Evolutionary conservation across 495 filamentous ascomycete species (phyloP).

Genomic region (Viridothelium virens): DNA sequence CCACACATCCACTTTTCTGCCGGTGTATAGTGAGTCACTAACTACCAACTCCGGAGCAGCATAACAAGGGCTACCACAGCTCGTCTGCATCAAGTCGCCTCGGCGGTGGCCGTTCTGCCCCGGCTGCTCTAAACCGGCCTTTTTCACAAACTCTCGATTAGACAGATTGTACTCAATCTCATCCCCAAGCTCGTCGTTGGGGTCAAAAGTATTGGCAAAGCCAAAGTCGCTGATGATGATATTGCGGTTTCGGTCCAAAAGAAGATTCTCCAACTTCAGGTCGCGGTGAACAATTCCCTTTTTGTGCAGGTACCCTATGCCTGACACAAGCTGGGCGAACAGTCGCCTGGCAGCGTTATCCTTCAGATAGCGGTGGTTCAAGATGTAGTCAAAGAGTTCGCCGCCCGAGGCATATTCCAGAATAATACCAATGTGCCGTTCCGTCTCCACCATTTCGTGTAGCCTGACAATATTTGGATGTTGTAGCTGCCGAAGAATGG

Average conservation of each 20-base stretch:
- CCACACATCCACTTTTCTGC: constrained; percentile 97
- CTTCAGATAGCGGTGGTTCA: constrained; percentile 92
- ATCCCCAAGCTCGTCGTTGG: constrained; percentile 76
- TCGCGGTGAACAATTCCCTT: constrained; percentile 98
- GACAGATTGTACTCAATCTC: constrained; percentile 82
- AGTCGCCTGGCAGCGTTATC: constrained; percentile 82
- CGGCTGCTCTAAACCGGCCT: constrained; percentile 60
- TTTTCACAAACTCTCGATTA: constrained; percentile 77
- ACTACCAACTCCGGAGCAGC: constrained; percentile 96
- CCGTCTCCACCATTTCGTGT: constrained; percentile 97
- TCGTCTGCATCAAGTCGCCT: constrained; percentile 76
- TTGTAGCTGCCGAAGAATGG: constrained; percentile 74
- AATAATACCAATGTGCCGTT: constrained; percentile 94
- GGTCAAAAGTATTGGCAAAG: constrained; percentile 96
- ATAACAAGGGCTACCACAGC: constrained; percentile 83
- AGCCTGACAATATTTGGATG: constrained; percentile 96
- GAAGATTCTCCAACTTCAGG: constrained; percentile 91
- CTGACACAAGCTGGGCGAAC: constrained; percentile 93
- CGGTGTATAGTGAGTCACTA: constrained; percentile 94
- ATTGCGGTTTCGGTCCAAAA: constrained; percentile 92
- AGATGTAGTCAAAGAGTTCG: constrained; percentile 96
- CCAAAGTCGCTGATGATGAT: constrained; percentile 99
- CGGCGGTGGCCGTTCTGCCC: constrained; percentile 50
- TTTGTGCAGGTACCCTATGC: constrained; percentile 96
- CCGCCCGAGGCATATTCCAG: constrained; percentile 97